Evolutionary conservation across 495 filamentous ascomycete genomes (phyloP).

Genomic region (Cenococcum geophilum): DNA sequence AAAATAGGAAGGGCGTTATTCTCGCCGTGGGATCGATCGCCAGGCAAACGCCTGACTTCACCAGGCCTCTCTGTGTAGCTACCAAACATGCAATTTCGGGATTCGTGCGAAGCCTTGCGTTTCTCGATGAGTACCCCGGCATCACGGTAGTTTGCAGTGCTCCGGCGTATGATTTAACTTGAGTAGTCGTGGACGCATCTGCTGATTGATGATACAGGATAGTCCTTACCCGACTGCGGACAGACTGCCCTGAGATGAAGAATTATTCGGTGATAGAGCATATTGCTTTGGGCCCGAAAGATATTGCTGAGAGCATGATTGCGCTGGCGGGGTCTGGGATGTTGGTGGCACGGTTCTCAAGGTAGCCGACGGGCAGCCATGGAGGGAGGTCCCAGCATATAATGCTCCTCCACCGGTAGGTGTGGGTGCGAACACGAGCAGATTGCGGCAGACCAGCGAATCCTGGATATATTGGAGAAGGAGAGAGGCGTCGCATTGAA

Average conservation of each 20-base stretch:
- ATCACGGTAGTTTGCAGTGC: conserved; percentile 27
- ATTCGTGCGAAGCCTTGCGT: conserved; percentile 32
- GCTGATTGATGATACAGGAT: conserved; percentile 6
- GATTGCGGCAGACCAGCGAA: not conserved
- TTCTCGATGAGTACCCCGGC: conserved; percentile 27
- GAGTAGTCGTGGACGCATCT: not conserved
- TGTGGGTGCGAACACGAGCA: not conserved
- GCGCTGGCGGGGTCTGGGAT: not conserved
- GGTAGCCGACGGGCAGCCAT: conserved; percentile 5
- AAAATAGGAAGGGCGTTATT: conserved; percentile 33
- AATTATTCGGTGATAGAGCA: conserved; percentile 1
- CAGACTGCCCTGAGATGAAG: conserved; percentile 12
- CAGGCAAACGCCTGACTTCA: conserved; percentile 24
- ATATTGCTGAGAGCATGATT: conserved; percentile 3
- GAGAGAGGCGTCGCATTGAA: conserved; percentile 4
- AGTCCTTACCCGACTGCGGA: conserved; percentile 23
- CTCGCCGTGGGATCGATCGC: conserved; percentile 28
- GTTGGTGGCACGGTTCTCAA: conserved; percentile 1
- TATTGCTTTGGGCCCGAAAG: not conserved
- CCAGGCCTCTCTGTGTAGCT: conserved; percentile 32
- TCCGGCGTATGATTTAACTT: conserved; percentile 18
- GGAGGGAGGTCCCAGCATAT: conserved; percentile 4
- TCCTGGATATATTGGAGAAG: conserved; percentile 3
- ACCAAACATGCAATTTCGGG: conserved; percentile 37
- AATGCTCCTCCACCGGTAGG: conserved; percentile 6